A percentile compares a stretch with the other conserved stretches of the same genome.
Evolutionary conservation across 768 basidiomycete genomes (phyloP).

Genomic region (Lepiota brunneoincarnata): DNA sequence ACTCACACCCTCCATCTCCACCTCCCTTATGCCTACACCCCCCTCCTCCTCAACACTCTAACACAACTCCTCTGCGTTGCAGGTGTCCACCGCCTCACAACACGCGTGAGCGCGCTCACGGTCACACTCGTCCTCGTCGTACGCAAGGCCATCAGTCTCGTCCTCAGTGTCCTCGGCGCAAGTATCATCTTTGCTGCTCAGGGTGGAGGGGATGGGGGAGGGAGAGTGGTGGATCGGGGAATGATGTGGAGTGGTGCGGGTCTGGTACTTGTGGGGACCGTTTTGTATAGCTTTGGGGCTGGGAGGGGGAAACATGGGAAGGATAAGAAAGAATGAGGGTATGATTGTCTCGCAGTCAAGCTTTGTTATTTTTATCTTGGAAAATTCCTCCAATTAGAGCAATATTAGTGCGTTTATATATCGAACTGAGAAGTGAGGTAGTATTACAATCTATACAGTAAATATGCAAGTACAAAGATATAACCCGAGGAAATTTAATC

Average conservation of each 20-base stretch:
- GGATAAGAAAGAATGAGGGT: slow-evolving; percentile 13
- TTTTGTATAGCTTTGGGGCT: slow-evolving; percentile 58
- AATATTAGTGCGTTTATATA: too few relatives aligned
- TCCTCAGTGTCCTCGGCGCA: slow-evolving; percentile 63
- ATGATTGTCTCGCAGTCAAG: too few relatives aligned
- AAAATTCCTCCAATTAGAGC: too few relatives aligned
- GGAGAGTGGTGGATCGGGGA: slow-evolving; percentile 23
- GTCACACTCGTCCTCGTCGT: slow-evolving; percentile 82
- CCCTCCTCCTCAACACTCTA: slow-evolving; percentile 71
- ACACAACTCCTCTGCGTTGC: slow-evolving; percentile 85
- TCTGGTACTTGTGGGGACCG: slow-evolving; percentile 68
- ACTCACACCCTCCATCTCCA: slow-evolving; percentile 25
- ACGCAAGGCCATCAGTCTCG: slow-evolving; percentile 73
- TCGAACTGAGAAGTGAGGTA: too few relatives aligned
- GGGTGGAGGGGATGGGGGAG: slow-evolving; percentile 10
- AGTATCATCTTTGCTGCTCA: slow-evolving; percentile 21
- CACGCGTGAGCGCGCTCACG: slow-evolving; percentile 67
- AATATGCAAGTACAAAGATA: not conserved
- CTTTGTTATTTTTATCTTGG: too few relatives aligned
- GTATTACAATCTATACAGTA: too few relatives aligned
- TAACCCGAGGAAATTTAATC: not conserved
- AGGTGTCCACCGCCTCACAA: slow-evolving; percentile 85
- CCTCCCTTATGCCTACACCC: slow-evolving; percentile 59
- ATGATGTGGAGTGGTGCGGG: slow-evolving; percentile 71
- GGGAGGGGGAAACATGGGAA: slow-evolving; percentile 22